Evolutionary conservation across 495 filamentous ascomycete species (phyloP).

Genomic region (Articulospora tetracladia): DNA sequence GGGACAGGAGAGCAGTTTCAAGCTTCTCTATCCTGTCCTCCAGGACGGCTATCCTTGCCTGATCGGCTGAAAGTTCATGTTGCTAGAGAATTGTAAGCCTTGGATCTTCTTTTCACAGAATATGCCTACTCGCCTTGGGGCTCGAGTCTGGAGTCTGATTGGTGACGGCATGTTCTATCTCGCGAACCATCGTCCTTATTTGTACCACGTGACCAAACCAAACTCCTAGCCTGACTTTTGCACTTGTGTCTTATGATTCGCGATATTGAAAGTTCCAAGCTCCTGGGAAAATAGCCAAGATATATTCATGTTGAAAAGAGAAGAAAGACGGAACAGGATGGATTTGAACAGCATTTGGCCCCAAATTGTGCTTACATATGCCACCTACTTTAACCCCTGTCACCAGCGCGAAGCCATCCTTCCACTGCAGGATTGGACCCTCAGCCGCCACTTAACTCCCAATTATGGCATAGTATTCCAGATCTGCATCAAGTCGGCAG

Average conservation of each 20-base stretch:
- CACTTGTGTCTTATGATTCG: no score
- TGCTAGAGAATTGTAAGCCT: neutral
- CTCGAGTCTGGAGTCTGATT: neutral
- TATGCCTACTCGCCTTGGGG: neutral
- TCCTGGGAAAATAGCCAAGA: no score
- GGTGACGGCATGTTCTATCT: neutral
- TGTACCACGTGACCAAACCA: neutral
- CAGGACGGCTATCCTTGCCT: neutral
- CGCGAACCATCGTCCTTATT: neutral
- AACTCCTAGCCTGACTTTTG: no score
- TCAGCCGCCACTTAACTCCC: neutral
- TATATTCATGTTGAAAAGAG: neutral
- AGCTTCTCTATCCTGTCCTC: conserved; percentile 2
- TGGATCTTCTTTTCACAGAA: neutral
- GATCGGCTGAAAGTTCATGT: neutral
- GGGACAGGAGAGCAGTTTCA: neutral
- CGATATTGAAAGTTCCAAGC: no score
- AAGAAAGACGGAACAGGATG: neutral
- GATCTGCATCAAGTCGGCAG: neutral
- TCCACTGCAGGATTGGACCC: neutral
- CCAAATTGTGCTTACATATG: neutral
- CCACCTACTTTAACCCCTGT: neutral
- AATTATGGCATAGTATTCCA: neutral
- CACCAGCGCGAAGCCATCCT: neutral
- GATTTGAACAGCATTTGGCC: neutral